Evolutionary conservation across 2,329 filamentous ascomycete genomes (phyloP).

Genomic region (Aspergillus persii): DNA sequence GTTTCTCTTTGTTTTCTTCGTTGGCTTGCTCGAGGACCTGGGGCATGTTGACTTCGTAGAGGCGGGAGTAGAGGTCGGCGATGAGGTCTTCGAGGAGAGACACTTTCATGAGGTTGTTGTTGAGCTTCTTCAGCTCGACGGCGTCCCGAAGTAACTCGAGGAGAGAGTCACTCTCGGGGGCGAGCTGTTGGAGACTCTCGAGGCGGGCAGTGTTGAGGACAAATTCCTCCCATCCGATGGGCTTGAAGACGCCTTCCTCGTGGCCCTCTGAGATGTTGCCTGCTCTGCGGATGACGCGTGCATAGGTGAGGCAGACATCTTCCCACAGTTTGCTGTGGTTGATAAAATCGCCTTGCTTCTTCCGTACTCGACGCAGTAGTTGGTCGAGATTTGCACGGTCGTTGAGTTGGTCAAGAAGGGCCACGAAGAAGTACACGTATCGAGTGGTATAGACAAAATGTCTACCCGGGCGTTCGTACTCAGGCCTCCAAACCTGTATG

Average conservation of each 20-base stretch:
- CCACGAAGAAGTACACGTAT: slow-evolving; percentile 79
- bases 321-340: slow-evolving; percentile 64
- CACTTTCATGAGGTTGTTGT: slow-evolving; percentile 82
- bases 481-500: slow-evolving; percentile 92
- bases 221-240: slow-evolving; percentile 65
- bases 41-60: slow-evolving; percentile 40
- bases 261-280: slow-evolving; percentile 59
- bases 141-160: slow-evolving; percentile 65
- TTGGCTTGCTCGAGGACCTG: slow-evolving; percentile 40
- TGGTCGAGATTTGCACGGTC: slow-evolving; percentile 76
- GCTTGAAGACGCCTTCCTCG: slow-evolving; percentile 64
- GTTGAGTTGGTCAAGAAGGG: slow-evolving; percentile 68
- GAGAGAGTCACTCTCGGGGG: slow-evolving; percentile 45
- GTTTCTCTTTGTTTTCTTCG: slow-evolving; percentile 47
- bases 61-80: slow-evolving; percentile 76
- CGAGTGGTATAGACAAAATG: slow-evolving; percentile 90
- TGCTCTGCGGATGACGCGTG: slow-evolving; percentile 57
- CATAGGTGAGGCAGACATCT: slow-evolving; percentile 57
- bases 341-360: slow-evolving; percentile 73
- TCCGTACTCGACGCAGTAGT: slow-evolving; percentile 73
- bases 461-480: slow-evolving; percentile 76
- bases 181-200: slow-evolving; percentile 57
- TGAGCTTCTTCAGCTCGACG: slow-evolving; percentile 72
- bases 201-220: slow-evolving; percentile 57
- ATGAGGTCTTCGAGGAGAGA: slow-evolving; percentile 89